Percentiles rank a stretch among this genome's conserved stretches.
These are phyloP conservation scores for Rhododendron williamsianum DNA, from an alignment of 148 eudicot species.

Conservation along the genomic window DNA sequence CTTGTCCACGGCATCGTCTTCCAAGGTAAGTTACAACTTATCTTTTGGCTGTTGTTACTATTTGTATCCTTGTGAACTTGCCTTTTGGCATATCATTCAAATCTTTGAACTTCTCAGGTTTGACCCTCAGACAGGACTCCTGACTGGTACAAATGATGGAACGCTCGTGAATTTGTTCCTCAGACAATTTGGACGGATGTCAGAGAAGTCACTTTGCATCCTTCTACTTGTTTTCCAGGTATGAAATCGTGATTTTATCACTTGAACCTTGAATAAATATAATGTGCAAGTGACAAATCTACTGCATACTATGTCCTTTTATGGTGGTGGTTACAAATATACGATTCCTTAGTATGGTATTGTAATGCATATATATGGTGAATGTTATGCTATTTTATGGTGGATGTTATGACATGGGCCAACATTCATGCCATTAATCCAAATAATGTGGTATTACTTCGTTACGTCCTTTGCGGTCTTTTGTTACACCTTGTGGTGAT, in stretches of 20 bases:
- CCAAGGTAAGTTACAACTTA: constrained; percentile 48
- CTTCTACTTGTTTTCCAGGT: constrained; percentile 11
- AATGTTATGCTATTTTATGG: background rate
- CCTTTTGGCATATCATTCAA: background rate
- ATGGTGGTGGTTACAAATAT: too few relatives aligned
- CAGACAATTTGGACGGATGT: constrained; percentile 9
- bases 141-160: constrained; percentile 94
- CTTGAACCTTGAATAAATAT: background rate
- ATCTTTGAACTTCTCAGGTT: constrained; percentile 38
- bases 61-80: background rate
- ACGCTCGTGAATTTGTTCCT: constrained; percentile 71
- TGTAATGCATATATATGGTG: background rate
- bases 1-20: constrained; percentile 93
- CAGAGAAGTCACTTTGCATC: constrained; percentile 10
- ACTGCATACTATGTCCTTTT: background rate
- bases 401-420: background rate
- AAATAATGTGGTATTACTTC: background rate
- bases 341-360: background rate
- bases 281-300: background rate
- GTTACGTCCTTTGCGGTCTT: background rate
- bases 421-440: background rate
- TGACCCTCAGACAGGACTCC: constrained; percentile 85
- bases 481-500: background rate
- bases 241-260: background rate
- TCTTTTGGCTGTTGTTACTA: background rate